Percentiles rank a stretch among this genome's conserved stretches.
phyloP scores from a whole-genome alignment of 2,329 filamentous ascomycete genomes.

The Thermothelomyces thermophilus region DNA sequence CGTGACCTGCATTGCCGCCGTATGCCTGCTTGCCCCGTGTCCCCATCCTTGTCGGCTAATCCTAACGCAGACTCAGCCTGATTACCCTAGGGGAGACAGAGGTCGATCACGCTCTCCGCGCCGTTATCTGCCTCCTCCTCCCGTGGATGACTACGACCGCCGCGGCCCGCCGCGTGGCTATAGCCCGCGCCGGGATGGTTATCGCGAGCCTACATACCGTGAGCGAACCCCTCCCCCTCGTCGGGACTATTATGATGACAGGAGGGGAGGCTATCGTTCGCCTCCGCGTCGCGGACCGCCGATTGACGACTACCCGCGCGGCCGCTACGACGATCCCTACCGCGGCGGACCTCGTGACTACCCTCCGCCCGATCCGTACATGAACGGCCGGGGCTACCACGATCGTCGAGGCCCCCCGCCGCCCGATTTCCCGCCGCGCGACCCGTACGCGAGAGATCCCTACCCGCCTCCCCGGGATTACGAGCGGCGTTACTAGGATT shows the following conservation, averaged over 20 bases:
- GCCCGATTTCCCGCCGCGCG: constrained; percentile 41
- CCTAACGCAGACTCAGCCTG: constrained; percentile 19
- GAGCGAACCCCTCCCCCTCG: constrained; percentile 66
- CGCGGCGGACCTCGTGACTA: constrained; percentile 51
- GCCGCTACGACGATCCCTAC: constrained; percentile 72
- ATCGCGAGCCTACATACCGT: constrained; percentile 66
- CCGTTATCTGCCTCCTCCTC: constrained; percentile 60
- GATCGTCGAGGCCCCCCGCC: constrained; percentile 44
- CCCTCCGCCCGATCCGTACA: constrained; percentile 54
- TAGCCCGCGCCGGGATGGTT: constrained; percentile 64
- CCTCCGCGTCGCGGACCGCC: constrained; percentile 66
- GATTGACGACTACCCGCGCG: constrained; percentile 67
- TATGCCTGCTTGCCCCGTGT: constrained; percentile 42
- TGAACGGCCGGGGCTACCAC: constrained; percentile 53
- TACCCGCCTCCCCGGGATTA: constrained; percentile 26
- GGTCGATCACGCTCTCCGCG: constrained; percentile 71
- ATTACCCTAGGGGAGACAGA: constrained; percentile 57
- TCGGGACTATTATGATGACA: constrained; percentile 82
- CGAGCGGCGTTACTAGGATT: constrained; percentile 26
- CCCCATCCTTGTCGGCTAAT: constrained; percentile 8
- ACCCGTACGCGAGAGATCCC: constrained; percentile 30
- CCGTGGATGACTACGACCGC: constrained; percentile 74
- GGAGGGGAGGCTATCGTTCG: constrained; percentile 66
- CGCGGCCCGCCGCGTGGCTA: constrained; percentile 74
- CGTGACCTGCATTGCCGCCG: constrained; percentile 82